phyloP scores from a whole-genome alignment of 139 green algal genomes.

The Tetradesmus lagerheimii region DNA sequence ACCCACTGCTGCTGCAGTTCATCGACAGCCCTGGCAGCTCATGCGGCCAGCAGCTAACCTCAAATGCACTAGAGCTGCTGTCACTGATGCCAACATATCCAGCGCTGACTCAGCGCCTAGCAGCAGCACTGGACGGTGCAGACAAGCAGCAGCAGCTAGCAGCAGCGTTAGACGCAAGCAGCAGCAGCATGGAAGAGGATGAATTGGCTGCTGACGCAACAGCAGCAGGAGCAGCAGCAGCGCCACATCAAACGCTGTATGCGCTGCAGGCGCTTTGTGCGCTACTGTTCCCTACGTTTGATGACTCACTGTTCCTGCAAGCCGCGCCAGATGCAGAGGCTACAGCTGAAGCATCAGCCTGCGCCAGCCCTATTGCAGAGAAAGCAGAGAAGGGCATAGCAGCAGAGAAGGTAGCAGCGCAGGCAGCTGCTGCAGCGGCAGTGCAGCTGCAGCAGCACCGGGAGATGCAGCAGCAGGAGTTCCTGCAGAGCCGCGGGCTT shows the following conservation, averaged over 20 bases:
- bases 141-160: slow-evolving; percentile 43
- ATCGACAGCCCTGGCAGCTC: slow-evolving; percentile 54
- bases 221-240: slow-evolving; percentile 19
- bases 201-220: not conserved
- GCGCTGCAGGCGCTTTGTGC: slow-evolving; percentile 67
- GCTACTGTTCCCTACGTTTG: slow-evolving; percentile 62
- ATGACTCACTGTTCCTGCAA: not conserved
- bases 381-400: not conserved
- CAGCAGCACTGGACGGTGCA: slow-evolving; percentile 43
- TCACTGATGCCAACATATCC: slow-evolving; percentile 71
- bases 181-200: slow-evolving; percentile 21
- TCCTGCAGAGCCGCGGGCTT: slow-evolving; percentile 42
- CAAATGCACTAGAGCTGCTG: slow-evolving; percentile 60
- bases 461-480: slow-evolving; percentile 36
- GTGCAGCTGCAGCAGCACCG: slow-evolving; percentile 23
- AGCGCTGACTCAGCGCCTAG: slow-evolving; percentile 48
- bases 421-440: not conserved
- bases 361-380: not conserved
- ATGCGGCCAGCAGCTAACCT: not conserved
- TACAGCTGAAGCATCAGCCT: slow-evolving; percentile 16
- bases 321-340: not conserved
- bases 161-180: not conserved
- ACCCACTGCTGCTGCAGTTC: slow-evolving; percentile 67
- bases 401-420: not conserved
- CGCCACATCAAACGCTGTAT: slow-evolving; percentile 64